Evolutionary conservation across 2,329 filamentous ascomycete genomes (phyloP).

Genomic region (Fonsecaea monophora): DNA sequence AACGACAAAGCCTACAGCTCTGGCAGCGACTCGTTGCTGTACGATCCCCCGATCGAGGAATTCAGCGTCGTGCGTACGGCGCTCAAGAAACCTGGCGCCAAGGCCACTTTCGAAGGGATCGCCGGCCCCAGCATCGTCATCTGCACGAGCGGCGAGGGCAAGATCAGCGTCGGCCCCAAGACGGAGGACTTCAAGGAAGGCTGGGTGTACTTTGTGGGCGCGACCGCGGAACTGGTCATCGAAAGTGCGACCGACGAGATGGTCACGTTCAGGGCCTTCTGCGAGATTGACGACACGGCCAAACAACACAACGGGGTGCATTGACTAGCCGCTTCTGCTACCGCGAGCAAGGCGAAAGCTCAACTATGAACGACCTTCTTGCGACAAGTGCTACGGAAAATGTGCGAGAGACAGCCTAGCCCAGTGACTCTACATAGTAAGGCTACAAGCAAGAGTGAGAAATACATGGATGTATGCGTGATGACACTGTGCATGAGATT

Average conservation of each 20-base stretch:
- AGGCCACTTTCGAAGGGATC: constrained; percentile 86
- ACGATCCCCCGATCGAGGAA: constrained; percentile 96
- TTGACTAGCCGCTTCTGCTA: constrained; percentile 30
- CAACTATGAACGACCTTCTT: neutral
- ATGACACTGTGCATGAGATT: no score
- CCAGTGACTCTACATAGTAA: no score
- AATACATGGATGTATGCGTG: no score
- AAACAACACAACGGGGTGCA: constrained; percentile 43
- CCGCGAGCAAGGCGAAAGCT: neutral
- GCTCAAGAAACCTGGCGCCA: constrained; percentile 72
- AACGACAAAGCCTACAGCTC: constrained; percentile 84
- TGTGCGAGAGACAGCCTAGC: no score
- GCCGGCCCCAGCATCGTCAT: constrained; percentile 91
- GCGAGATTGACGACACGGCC: constrained; percentile 69
- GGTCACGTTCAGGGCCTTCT: constrained; percentile 91
- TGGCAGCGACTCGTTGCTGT: constrained; percentile 73
- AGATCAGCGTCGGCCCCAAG: constrained; percentile 83
- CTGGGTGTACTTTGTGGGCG: constrained; percentile 83
- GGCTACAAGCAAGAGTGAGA: neutral
- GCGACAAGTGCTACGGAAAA: neutral
- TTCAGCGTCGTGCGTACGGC: constrained; percentile 87
- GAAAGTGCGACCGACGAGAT: constrained; percentile 75
- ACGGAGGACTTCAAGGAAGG: constrained; percentile 75
- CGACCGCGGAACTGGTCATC: constrained; percentile 81
- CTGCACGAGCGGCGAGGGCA: constrained; percentile 82